Conservation (phyloP, 495 filamentous ascomycete species). For the Podospora anserina region DNA sequence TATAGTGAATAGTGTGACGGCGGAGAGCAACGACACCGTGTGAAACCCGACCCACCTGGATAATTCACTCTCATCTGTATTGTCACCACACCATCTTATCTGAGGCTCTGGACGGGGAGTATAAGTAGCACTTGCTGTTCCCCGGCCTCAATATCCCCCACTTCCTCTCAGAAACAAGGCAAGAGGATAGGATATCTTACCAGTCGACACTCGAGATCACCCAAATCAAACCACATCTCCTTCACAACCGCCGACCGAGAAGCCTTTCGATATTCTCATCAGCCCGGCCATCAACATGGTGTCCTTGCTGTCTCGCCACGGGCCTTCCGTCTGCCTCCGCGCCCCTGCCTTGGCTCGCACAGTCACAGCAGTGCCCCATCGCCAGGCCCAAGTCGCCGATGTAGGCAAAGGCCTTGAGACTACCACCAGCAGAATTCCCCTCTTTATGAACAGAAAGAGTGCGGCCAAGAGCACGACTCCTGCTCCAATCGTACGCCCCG, state of each 20-base stretch:
- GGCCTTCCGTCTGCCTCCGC: constrained; percentile 11
- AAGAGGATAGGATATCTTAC: background rate
- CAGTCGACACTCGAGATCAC: background rate
- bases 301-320: constrained; percentile 11
- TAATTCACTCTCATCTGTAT: background rate
- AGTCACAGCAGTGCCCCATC: constrained; percentile 21
- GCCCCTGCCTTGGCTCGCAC: constrained; percentile 14
- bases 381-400: constrained; percentile 28
- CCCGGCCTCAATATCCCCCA: background rate
- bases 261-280: background rate
- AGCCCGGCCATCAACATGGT: constrained; percentile 15
- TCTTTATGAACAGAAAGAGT: background rate
- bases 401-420: constrained; percentile 13
- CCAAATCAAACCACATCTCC: background rate
- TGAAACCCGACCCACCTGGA: background rate
- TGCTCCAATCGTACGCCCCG: constrained; percentile 6
- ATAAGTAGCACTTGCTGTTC: background rate
- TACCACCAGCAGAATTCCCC: constrained; percentile 2
- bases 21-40: background rate
- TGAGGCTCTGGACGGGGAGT: background rate
- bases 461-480: background rate
- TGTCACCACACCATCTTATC: background rate
- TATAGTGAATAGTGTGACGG: constrained; percentile 4
- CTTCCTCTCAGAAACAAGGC: background rate
- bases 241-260: background rate